phyloP scores from a whole-genome alignment of 1,284 basidiomycete genomes.

The Polyporus tsugae region DNA sequence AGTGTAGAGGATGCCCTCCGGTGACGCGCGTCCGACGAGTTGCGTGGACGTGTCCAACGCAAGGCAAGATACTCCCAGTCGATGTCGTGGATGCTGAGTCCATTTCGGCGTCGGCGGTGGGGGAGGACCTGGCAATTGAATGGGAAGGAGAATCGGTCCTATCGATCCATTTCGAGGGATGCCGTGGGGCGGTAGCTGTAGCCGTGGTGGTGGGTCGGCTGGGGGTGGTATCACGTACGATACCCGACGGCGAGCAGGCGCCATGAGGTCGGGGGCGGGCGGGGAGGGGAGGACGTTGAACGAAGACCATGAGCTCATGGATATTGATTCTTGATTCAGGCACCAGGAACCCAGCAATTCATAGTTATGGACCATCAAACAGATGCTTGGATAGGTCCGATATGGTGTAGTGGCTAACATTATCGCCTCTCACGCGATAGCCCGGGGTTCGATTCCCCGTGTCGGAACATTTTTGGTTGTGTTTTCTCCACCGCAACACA shows the following conservation, averaged over 20 bases:
- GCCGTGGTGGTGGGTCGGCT: slow-evolving; percentile 63
- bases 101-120: slow-evolving; percentile 33
- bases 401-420: slow-evolving; percentile 21
- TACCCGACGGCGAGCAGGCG: slow-evolving; percentile 63
- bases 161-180: slow-evolving; percentile 67
- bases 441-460: slow-evolving; percentile 21
- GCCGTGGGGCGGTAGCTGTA: slow-evolving; percentile 76
- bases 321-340: neutral
- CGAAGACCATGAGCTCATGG: neutral
- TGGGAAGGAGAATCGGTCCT: slow-evolving; percentile 69
- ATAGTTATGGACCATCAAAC: no score
- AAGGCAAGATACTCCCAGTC: slow-evolving; percentile 87
- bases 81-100: slow-evolving; percentile 75
- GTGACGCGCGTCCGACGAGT: slow-evolving; percentile 64
- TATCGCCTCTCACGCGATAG: slow-evolving; percentile 23
- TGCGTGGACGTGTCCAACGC: slow-evolving; percentile 88
- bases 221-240: slow-evolving; percentile 90
- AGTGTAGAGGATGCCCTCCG: slow-evolving; percentile 93
- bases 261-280: slow-evolving; percentile 38
- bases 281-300: slow-evolving; percentile 13
- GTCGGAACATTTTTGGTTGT: slow-evolving; percentile 1
- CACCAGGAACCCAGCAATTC: slow-evolving; percentile 5
- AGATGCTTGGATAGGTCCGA: neutral
- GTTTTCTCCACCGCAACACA: no score
- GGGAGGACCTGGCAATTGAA: slow-evolving; percentile 51